Base-by-base conservation (phyloP, 768 basidiomycete genomes). In the Suillus spraguei region DNA sequence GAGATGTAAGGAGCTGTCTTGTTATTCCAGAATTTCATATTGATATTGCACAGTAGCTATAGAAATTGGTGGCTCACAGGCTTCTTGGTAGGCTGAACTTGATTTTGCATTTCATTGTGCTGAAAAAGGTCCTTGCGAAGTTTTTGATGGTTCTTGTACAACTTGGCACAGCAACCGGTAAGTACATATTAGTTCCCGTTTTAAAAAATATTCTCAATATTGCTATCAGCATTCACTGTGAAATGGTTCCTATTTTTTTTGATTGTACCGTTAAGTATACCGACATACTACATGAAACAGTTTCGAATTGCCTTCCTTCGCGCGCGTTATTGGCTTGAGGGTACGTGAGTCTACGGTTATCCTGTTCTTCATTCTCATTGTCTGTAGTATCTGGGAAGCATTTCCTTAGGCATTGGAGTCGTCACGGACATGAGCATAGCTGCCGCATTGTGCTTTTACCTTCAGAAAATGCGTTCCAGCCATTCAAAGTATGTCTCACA, bases 381-480 rank as follows among this genome's bases (percentile, higher is more conserved):
- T 38, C 28, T 61, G 50, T 65, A 87, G 85, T 36, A 77, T 1
- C 60, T 86, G 20, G 87, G 82, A 1, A 79, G 78, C 24, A 38
- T 81, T 5, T 78, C 86, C 0, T 78, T 90, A 3, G 79, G 75
- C n/a, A 65, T 82, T 22, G 83, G 85, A 2, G 79, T 83, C 44
- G 38, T 78, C 7, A 82, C 84, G 7, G 88, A 90, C 69, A 67
- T 84, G 5, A 63, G 79, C 39, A 87, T 83, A 38, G 84, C 88
- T 5, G 71, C 68, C 0, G 76, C 85, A 2, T 78, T 89, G 11
- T 84, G 81, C 64, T 85, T 72, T 65, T 87, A 84, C 73, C 75
- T 89, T 65, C 81, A 83, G 61, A 78, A 69, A 59, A 78, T 88
- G 66, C 79, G 85, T 50, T 84, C 84, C 1, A 84, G 81, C 20